Conservation (phyloP, 352 stramenopile genomes). For the Globisporangium takayamanum region DNA sequence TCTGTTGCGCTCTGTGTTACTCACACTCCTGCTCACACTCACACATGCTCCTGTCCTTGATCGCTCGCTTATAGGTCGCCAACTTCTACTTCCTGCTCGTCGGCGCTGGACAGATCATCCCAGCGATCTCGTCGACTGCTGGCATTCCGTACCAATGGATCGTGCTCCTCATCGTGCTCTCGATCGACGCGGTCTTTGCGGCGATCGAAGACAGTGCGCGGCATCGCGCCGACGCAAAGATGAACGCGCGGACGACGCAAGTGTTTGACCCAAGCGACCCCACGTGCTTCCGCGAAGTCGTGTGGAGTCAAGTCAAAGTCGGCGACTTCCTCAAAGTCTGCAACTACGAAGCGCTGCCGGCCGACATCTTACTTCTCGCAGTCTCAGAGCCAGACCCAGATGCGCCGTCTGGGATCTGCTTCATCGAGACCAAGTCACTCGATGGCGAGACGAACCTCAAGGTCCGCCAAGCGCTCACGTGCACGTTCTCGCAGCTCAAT, state of each 20-base stretch:
- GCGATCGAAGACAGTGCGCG: constrained; percentile 80
- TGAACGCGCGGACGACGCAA: constrained; percentile 62
- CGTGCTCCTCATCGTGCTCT: constrained; percentile 77
- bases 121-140: constrained; percentile 79
- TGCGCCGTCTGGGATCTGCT: constrained; percentile 69
- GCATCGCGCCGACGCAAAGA: constrained; percentile 71
- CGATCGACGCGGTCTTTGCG: constrained; percentile 78
- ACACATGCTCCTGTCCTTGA: background rate
- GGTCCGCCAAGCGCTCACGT: constrained; percentile 72
- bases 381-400: constrained; percentile 60
- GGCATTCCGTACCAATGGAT: constrained; percentile 86
- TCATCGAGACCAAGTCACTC: constrained; percentile 84
- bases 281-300: constrained; percentile 39
- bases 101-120: constrained; percentile 79
- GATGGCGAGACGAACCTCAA: constrained; percentile 87
- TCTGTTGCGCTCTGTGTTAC: background rate
- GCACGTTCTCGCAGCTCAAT: constrained; percentile 77
- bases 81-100: constrained; percentile 91
- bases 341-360: constrained; percentile 83
- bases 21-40: background rate
- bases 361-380: constrained; percentile 72
- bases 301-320: constrained; percentile 62
- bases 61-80: constrained; percentile 25
- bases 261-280: constrained; percentile 51
- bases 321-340: constrained; percentile 83